Evolutionary conservation across 345 rosid species (phyloP).

Genomic region (Adansonia digitata): DNA sequence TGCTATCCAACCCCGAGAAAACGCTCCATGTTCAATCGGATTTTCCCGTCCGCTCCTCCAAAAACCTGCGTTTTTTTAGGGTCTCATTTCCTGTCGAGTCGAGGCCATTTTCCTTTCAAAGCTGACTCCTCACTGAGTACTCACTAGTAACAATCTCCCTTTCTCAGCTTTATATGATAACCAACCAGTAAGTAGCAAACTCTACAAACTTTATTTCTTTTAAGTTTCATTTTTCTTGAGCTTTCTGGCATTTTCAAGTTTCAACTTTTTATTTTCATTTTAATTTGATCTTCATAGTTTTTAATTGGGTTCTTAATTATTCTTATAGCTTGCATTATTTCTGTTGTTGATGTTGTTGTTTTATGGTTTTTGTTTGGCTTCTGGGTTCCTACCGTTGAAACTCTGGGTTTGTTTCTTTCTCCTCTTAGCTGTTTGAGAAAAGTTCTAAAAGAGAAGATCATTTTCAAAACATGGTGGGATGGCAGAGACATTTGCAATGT

Average conservation of each 20-base stretch:
- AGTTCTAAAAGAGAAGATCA: neutral
- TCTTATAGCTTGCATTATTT: neutral
- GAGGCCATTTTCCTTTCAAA: neutral
- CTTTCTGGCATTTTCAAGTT: neutral
- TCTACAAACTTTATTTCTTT: neutral
- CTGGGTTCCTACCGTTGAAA: neutral
- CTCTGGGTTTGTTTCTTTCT: neutral
- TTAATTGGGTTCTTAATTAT: neutral
- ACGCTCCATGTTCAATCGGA: no score
- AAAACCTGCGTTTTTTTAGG: no score
- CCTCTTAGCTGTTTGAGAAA: neutral
- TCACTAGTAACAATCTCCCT: neutral
- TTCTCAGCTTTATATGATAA: neutral
- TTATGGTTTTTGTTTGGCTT: neutral
- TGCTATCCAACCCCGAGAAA: no score
- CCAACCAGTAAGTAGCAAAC: neutral
- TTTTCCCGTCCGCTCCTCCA: no score
- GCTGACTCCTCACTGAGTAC: neutral
- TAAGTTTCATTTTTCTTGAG: neutral
- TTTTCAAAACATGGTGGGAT: conserved; percentile 49
- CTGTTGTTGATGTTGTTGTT: neutral
- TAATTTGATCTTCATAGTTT: neutral
- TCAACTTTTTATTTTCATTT: neutral
- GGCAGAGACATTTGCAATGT: conserved; percentile 65
- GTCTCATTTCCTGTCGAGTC: neutral